A percentile compares a stretch with the other conserved stretches of the same genome.
phyloP scores from a whole-genome alignment of 192 early-diverging fungal species.

The Coemansia sp. region DNA sequence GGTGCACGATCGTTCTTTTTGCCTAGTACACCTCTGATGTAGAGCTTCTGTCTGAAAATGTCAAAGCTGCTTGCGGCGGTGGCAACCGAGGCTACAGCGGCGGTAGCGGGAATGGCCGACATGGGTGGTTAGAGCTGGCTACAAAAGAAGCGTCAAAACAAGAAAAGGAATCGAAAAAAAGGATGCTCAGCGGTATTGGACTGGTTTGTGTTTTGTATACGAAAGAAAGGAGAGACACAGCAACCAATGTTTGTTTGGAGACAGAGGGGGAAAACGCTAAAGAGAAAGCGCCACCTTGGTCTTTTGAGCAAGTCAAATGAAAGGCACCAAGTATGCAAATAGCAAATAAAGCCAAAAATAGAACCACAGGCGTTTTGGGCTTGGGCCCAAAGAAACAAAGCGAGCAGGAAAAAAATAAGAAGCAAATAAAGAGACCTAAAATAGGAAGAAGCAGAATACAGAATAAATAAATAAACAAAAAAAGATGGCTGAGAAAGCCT shows the following conservation, averaged over 20 bases:
- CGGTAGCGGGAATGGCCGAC: constrained; percentile 26
- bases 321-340: background rate
- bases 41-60: constrained; percentile 67
- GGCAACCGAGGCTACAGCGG: constrained; percentile 37
- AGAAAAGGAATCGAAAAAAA: background rate
- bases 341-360: background rate
- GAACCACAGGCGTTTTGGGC: background rate
- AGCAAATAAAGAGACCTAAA: background rate
- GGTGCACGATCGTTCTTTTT: constrained; percentile 65
- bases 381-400: background rate
- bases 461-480: background rate
- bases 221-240: background rate
- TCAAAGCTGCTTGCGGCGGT: constrained; percentile 57
- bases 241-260: too few species aligned
- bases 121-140: constrained; percentile 9
- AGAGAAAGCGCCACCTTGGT: constrained; percentile 5
- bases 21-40: constrained; percentile 68
- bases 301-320: constrained; percentile 4
- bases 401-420: background rate
- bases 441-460: background rate
- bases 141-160: constrained; percentile 6
- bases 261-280: background rate
- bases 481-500: constrained; percentile 2
- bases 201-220: background rate
- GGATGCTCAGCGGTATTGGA: background rate